Conservation (phyloP, 2,329 filamentous ascomycete genomes). For the Fusarium veterinarium region DNA sequence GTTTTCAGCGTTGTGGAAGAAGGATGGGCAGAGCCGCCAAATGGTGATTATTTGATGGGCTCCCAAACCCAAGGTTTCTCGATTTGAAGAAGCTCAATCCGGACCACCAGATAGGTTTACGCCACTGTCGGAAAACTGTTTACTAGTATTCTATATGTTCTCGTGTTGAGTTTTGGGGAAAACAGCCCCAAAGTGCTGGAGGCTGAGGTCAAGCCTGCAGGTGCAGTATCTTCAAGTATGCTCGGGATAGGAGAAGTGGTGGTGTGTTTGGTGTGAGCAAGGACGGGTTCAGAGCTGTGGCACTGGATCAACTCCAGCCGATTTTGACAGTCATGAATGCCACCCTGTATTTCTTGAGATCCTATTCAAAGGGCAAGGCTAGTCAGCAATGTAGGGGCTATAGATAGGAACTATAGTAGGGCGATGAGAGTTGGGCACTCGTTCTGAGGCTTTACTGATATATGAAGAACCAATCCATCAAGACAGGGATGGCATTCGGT, state of each 20-base stretch:
- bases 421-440: slow-evolving; percentile 5
- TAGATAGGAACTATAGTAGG: slow-evolving; percentile 16
- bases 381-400: slow-evolving; percentile 9
- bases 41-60: slow-evolving; percentile 2
- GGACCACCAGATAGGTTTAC: background rate
- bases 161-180: background rate
- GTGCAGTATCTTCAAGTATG: background rate
- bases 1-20: slow-evolving; percentile 33
- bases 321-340: background rate
- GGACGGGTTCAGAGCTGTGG: background rate
- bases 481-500: background rate
- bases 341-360: background rate
- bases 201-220: background rate
- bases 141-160: background rate
- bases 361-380: background rate
- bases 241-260: background rate
- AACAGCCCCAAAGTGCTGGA: background rate
- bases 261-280: background rate
- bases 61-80: slow-evolving; percentile 12
- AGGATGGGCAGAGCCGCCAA: slow-evolving; percentile 3
- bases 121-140: background rate
- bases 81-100: slow-evolving; percentile 2
- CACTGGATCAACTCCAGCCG: background rate
- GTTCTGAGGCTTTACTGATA: background rate
- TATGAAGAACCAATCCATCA: background rate